phyloP scores from a whole-genome alignment of 371 early-diverging fungal genomes.

The Rhizopus sp. region DNA sequence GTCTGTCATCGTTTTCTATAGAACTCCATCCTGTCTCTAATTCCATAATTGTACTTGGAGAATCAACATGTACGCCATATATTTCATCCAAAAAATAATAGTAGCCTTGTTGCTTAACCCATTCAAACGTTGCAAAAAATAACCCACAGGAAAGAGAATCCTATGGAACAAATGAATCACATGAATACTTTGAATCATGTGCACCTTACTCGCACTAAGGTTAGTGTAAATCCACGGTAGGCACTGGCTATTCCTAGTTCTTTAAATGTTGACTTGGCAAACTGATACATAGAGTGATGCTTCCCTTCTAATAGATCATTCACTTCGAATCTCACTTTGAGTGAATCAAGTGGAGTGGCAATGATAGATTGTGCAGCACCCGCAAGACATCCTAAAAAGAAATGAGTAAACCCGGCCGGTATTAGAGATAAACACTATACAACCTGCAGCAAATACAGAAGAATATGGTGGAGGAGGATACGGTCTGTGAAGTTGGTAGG shows the following conservation, averaged over 20 bases:
- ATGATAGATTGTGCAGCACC: constrained; percentile 76
- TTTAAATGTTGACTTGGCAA: constrained; percentile 64
- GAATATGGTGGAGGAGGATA: constrained; percentile 63
- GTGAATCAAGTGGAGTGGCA: constrained; percentile 75
- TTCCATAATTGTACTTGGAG: constrained; percentile 30
- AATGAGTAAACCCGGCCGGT: background rate
- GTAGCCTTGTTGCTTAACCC: constrained; percentile 71
- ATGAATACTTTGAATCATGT: background rate
- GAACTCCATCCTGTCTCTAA: constrained; percentile 35
- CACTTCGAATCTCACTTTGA: constrained; percentile 76
- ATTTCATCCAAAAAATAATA: constrained; percentile 62
- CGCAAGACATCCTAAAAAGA: constrained; percentile 58
- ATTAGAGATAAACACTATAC: background rate
- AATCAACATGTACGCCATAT: constrained; percentile 55
- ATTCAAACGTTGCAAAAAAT: constrained; percentile 81
- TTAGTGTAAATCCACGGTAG: constrained; percentile 72
- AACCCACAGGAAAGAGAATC: constrained; percentile 73
- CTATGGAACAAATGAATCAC: constrained; percentile 28
- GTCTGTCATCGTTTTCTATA: constrained; percentile 16
- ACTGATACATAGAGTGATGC: constrained; percentile 69
- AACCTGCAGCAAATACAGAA: constrained; percentile 61
- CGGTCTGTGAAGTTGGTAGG: constrained; percentile 55
- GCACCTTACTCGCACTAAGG: constrained; percentile 57
- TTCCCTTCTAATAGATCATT: constrained; percentile 75
- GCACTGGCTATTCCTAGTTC: constrained; percentile 66